phyloP scores from a whole-genome alignment of 2,329 filamentous ascomycete species.

The Ascochyta koolunga region DNA sequence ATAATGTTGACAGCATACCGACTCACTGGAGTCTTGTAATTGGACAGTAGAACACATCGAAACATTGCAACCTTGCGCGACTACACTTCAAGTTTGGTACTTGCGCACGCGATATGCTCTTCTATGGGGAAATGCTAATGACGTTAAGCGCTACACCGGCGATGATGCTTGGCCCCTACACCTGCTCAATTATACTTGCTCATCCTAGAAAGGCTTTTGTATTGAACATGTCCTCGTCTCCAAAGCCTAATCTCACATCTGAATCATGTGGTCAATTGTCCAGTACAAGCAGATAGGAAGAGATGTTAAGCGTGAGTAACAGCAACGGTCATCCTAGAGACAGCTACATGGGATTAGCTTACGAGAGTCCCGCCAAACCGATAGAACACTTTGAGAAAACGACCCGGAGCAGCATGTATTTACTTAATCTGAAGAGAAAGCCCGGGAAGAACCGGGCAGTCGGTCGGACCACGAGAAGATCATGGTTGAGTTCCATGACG shows the following conservation, averaged over 20 bases:
- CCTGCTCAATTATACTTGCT: neutral
- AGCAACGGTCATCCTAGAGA: neutral
- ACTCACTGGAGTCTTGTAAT: neutral
- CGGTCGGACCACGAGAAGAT: neutral
- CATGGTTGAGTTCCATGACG: neutral
- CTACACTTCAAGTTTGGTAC: neutral
- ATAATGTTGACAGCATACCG: neutral
- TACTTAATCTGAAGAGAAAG: neutral
- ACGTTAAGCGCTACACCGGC: neutral
- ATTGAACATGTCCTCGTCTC: neutral
- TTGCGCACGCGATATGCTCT: neutral
- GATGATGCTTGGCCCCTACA: neutral
- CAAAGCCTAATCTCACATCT: no score
- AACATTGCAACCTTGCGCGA: neutral
- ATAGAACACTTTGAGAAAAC: neutral
- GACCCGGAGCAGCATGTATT: neutral
- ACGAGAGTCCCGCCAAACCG: neutral
- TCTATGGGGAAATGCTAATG: neutral
- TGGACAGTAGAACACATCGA: neutral
- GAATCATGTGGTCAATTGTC: constrained; percentile 3
- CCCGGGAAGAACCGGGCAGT: neutral
- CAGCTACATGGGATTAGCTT: neutral
- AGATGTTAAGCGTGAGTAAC: neutral
- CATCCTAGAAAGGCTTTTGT: neutral
- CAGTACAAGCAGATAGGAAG: constrained; percentile 1